phyloP scores from a whole-genome alignment of 371 early-diverging fungal species.

The Zychaea mexicana region DNA sequence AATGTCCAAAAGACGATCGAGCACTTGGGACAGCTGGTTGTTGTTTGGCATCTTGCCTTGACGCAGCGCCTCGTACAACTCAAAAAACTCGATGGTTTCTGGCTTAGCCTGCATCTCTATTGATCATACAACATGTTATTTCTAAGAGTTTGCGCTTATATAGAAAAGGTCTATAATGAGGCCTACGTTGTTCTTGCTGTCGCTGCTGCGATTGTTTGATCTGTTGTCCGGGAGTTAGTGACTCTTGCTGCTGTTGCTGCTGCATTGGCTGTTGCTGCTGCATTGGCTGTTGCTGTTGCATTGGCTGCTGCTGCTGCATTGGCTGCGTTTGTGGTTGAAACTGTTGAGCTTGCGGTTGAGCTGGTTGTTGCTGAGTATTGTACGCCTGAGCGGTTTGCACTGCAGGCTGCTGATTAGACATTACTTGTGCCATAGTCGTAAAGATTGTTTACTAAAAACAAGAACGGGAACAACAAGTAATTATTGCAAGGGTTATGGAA shows the following conservation, averaged over 20 bases:
- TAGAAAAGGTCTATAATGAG: too few species aligned
- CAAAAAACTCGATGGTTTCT: slow-evolving; percentile 39
- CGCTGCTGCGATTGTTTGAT: neutral
- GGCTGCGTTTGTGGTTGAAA: neutral
- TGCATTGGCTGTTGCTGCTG: neutral
- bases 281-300: neutral
- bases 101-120: neutral
- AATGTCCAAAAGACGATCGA: slow-evolving; percentile 41
- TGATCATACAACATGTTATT: too few species aligned
- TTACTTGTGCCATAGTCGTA: neutral
- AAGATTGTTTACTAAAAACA: neutral
- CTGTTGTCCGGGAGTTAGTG: neutral
- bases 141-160: neutral
- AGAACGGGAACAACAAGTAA: neutral
- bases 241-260: neutral
- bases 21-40: slow-evolving; percentile 49
- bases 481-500: neutral
- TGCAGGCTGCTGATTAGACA: neutral
- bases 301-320: neutral
- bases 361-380: neutral
- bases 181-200: neutral
- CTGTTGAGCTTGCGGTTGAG: too few species aligned
- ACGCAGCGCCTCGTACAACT: slow-evolving; percentile 48
- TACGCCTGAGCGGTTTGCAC: neutral
- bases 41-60: slow-evolving; percentile 69